Percentiles rank a stretch among this genome's conserved stretches.
These are phyloP conservation scores for Raffaelea deltoideospora DNA, from an alignment of 2,329 filamentous ascomycete genomes.

Conservation along the genomic window DNA sequence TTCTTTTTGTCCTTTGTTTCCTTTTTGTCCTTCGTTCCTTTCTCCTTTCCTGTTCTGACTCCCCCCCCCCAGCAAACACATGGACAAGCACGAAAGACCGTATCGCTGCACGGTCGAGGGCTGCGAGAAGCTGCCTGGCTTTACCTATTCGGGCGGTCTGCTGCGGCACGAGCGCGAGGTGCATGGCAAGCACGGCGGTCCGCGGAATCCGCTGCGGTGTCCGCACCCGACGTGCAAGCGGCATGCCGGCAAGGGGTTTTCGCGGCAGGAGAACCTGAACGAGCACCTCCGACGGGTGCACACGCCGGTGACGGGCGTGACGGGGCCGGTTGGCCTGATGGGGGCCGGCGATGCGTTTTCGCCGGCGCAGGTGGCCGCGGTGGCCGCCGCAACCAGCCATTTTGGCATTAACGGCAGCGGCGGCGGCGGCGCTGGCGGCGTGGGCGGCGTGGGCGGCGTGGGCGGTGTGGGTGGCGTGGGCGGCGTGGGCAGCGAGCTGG, in stretches of 20 bases:
- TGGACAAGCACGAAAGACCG: slow-evolving; percentile 93
- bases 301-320: no score
- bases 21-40: neutral
- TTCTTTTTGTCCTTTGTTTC: neutral
- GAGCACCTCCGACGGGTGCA: slow-evolving; percentile 91
- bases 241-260: slow-evolving; percentile 77
- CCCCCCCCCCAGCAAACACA: slow-evolving; percentile 60
- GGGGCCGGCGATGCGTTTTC: neutral
- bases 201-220: slow-evolving; percentile 76
- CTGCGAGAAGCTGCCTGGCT: slow-evolving; percentile 83
- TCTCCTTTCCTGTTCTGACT: neutral
- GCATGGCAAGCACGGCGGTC: slow-evolving; percentile 76
- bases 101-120: slow-evolving; percentile 73
- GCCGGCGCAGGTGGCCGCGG: neutral
- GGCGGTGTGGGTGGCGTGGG: neutral
- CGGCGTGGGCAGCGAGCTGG: neutral
- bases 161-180: slow-evolving; percentile 86
- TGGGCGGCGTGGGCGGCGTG: neutral
- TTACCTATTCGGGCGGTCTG: slow-evolving; percentile 87
- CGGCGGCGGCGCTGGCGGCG: neutral
- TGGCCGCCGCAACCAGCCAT: neutral
- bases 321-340: no score
- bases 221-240: slow-evolving; percentile 80
- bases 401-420: neutral
- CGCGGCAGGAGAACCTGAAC: slow-evolving; percentile 82